A percentile compares a stretch with the other conserved stretches of the same genome.
Evolutionary conservation across 306 rosid species (phyloP).

Genomic region (Pachyrhizus erosus): DNA sequence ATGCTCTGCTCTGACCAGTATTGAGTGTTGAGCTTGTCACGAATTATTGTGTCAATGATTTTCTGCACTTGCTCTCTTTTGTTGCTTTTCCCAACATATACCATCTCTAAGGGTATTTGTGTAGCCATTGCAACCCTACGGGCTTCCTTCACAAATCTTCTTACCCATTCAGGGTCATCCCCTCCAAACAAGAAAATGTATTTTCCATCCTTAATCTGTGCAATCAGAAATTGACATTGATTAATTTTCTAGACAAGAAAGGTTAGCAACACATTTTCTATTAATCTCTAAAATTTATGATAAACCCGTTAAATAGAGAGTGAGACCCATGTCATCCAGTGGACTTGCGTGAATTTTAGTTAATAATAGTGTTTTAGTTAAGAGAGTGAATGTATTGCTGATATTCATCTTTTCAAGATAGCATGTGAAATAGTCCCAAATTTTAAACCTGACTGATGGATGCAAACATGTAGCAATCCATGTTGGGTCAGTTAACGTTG

Average conservation of each 20-base stretch:
- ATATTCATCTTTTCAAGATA: background rate
- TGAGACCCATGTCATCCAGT: background rate
- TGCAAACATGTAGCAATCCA: background rate
- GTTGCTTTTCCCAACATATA: conserved; percentile 65
- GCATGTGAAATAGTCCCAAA: background rate
- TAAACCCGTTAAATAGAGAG: background rate
- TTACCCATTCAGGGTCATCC: conserved; percentile 60
- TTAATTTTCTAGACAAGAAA: background rate
- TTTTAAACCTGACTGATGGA: background rate
- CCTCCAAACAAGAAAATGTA: conserved; percentile 67
- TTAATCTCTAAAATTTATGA: background rate
- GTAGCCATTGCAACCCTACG: conserved; percentile 48
- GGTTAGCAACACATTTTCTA: background rate
- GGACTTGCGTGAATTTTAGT: background rate
- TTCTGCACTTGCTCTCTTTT: conserved; percentile 56
- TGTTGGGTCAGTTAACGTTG: background rate
- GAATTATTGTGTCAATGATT: conserved; percentile 38
- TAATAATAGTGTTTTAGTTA: background rate
- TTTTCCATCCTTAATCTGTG: conserved; percentile 59
- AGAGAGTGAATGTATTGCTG: background rate
- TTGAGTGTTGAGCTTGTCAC: conserved; percentile 51
- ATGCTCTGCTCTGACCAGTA: conserved; percentile 59
- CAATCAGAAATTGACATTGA: background rate
- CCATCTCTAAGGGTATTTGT: conserved; percentile 57
- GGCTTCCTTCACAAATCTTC: conserved; percentile 58